Evolutionary conservation across 2,329 filamentous ascomycete species (phyloP).

Genomic region (Coleophoma crateriformis): DNA sequence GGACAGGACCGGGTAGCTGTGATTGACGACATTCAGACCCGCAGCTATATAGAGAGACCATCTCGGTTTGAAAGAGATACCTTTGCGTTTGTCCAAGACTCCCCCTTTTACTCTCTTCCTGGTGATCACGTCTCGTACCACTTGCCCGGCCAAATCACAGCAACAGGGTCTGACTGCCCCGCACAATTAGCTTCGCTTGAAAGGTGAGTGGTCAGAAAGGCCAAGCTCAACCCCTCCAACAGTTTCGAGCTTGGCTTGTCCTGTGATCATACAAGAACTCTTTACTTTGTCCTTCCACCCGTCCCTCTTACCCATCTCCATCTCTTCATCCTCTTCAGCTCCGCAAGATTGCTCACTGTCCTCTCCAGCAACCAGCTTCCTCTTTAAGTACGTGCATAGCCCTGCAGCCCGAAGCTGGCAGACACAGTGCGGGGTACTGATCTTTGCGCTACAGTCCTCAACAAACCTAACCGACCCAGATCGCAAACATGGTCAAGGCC

Average conservation of each 20-base stretch:
- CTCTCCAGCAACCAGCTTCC: no score
- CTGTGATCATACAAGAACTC: constrained; percentile 5
- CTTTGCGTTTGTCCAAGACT: no score
- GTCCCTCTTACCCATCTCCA: no score
- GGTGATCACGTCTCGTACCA: no score
- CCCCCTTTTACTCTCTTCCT: no score
- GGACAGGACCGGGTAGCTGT: neutral
- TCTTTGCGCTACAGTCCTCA: neutral
- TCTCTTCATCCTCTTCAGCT: no score
- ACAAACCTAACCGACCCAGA: constrained; percentile 8
- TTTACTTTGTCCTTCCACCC: constrained; percentile 2
- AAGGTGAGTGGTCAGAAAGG: neutral
- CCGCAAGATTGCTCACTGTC: no score
- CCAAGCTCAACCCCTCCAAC: constrained; percentile 8
- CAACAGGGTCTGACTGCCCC: no score
- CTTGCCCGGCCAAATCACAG: no score
- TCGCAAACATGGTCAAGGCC: constrained; percentile 52
- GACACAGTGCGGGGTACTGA: constrained; percentile 13
- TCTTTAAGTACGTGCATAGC: no score
- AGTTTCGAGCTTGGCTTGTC: constrained; percentile 6
- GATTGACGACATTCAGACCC: neutral
- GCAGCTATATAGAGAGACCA: neutral
- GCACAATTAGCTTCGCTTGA: neutral
- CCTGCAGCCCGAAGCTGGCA: neutral
- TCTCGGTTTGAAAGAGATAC: no score